A percentile compares a stretch with the other conserved stretches of the same genome.
These are phyloP conservation scores for Musa balbisiana DNA, from an alignment of 202 grass and related monocot species.

Conservation along the genomic window DNA sequence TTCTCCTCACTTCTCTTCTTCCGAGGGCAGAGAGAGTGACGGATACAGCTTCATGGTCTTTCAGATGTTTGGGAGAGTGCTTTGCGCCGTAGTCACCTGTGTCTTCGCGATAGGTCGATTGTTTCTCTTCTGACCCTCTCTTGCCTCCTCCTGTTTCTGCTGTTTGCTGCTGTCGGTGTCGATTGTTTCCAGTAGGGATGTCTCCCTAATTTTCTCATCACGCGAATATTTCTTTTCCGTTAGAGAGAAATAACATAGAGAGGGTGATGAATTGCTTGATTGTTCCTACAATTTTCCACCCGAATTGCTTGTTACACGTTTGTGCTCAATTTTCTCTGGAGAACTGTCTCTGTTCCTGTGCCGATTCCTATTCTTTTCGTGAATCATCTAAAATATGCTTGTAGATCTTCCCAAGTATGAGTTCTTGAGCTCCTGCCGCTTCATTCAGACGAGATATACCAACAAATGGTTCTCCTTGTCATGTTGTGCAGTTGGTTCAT, in stretches of 20 bases:
- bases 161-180: neutral
- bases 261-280: too few relatives aligned
- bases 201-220: neutral
- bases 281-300: too few relatives aligned
- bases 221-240: neutral
- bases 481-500: slow-evolving; percentile 43
- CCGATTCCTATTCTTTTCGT: too few relatives aligned
- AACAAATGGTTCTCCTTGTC: neutral
- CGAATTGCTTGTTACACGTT: too few relatives aligned
- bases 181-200: neutral
- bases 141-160: neutral
- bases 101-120: slow-evolving; percentile 24
- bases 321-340: too few relatives aligned
- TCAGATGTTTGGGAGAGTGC: slow-evolving; percentile 12
- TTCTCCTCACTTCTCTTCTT: neutral
- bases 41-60: slow-evolving; percentile 7
- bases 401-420: too few relatives aligned
- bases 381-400: too few relatives aligned
- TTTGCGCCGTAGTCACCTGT: slow-evolving; percentile 26
- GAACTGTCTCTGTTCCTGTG: too few relatives aligned
- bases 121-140: neutral
- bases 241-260: too few relatives aligned
- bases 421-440: neutral
- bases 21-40: neutral
- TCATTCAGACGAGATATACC: neutral